These are phyloP conservation scores for Aspergillus uvarum DNA, from an alignment of 2,329 filamentous ascomycete genomes.

Conservation along the genomic window DNA sequence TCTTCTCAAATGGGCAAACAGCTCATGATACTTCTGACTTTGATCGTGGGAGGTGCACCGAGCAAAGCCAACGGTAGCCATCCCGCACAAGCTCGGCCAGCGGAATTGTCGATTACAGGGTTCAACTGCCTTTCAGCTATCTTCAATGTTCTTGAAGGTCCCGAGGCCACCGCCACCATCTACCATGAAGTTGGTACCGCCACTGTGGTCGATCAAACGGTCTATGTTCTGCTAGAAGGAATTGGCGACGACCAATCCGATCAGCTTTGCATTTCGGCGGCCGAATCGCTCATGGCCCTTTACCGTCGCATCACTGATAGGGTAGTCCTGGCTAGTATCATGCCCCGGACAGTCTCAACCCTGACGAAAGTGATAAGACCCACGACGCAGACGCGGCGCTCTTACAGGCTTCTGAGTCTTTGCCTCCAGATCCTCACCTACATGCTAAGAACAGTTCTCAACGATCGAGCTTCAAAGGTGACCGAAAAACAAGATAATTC, in stretches of 20 bases:
- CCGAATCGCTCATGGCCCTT: conserved; percentile 63
- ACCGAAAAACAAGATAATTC: conserved; percentile 22
- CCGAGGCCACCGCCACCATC: conserved; percentile 43
- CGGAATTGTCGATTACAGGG: conserved; percentile 72
- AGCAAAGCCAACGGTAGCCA: conserved; percentile 45
- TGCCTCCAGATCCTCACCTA: conserved; percentile 59
- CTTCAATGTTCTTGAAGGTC: conserved; percentile 57
- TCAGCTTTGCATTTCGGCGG: conserved; percentile 69
- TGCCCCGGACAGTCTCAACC: conserved; percentile 83
- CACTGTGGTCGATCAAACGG: conserved; percentile 76
- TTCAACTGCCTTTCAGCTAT: conserved; percentile 69
- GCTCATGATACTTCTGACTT: conserved; percentile 78
- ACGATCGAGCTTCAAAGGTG: conserved; percentile 40
- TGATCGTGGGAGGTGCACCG: conserved; percentile 73
- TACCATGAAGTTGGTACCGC: conserved; percentile 60
- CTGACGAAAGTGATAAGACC: conserved; percentile 73
- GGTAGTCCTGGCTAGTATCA: conserved; percentile 76
- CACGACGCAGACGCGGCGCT: conserved; percentile 60
- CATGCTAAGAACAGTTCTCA: conserved; percentile 48
- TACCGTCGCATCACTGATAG: conserved; percentile 66
- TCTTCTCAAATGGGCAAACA: conserved; percentile 74
- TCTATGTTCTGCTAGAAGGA: conserved; percentile 76
- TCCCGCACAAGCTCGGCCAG: conserved; percentile 46
- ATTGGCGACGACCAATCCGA: conserved; percentile 64
- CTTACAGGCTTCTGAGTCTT: conserved; percentile 63